Evolutionary conservation across 225 moss, liverwort and hornwort species (phyloP).

Genomic region (Neckera pumila): DNA sequence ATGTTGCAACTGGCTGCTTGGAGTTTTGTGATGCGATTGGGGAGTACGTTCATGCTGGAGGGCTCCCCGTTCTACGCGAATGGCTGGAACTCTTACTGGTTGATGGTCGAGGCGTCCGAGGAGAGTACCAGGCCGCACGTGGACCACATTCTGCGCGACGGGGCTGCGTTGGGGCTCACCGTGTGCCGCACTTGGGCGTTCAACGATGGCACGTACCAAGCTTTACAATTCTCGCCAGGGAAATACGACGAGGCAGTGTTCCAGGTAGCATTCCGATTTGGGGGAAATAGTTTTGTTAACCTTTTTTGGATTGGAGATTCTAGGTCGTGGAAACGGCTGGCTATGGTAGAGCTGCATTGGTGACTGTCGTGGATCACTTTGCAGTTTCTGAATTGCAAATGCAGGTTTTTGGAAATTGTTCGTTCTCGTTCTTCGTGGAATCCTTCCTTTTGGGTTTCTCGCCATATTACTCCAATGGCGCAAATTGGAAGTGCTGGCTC

Average conservation of each 20-base stretch:
- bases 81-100: conserved; percentile 77
- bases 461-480: not conserved
- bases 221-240: conserved; percentile 54
- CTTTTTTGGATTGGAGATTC: not conserved
- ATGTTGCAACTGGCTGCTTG: not conserved
- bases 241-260: conserved; percentile 44
- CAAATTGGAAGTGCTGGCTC: not conserved
- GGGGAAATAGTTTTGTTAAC: not conserved
- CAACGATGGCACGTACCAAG: conserved; percentile 33
- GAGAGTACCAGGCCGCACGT: conserved; percentile 24
- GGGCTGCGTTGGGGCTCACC: conserved; percentile 53
- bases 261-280: not conserved
- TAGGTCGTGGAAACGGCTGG: not conserved
- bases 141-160: conserved; percentile 14
- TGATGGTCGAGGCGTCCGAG: conserved; percentile 43
- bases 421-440: not conserved
- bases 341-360: not conserved
- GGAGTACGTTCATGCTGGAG: conserved; percentile 20
- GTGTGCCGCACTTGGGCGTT: conserved; percentile 83
- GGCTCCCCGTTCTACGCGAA: conserved; percentile 52
- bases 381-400: not conserved
- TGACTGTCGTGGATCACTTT: not conserved
- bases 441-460: not conserved
- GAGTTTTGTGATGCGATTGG: conserved; percentile 40
- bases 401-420: not conserved